These are phyloP conservation scores for Didymosphaeria variabile DNA, from an alignment of 2,329 filamentous ascomycete genomes.

Conservation along the genomic window DNA sequence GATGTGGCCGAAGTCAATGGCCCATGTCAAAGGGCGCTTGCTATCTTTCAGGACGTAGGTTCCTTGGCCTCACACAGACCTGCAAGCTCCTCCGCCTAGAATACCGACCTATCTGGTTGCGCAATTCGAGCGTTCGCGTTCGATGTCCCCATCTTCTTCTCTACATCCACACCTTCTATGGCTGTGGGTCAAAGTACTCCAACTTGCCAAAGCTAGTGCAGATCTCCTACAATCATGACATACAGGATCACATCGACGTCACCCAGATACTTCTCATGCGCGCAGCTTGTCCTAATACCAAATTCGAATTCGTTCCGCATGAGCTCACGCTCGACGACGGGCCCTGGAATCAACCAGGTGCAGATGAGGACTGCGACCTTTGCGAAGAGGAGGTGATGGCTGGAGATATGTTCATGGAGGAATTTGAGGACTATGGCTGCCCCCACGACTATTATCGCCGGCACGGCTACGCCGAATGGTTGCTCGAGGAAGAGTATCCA, in stretches of 20 bases:
- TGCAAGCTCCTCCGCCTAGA: constrained; percentile 15
- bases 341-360: background rate
- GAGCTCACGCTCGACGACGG: constrained; percentile 9
- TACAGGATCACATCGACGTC: background rate
- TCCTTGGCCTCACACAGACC: constrained; percentile 15
- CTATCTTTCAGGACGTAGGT: constrained; percentile 7
- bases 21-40: background rate
- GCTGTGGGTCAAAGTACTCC: background rate
- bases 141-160: background rate
- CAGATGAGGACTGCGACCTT: background rate
- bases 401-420: constrained; percentile 1
- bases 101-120: constrained; percentile 17
- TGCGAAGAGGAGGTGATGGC: constrained; percentile 1
- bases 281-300: constrained; percentile 11
- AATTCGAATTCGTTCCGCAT: constrained; percentile 13
- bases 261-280: constrained; percentile 4
- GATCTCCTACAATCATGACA: constrained; percentile 15
- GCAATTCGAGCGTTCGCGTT: constrained; percentile 8
- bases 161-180: constrained; percentile 9
- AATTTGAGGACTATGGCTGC: background rate
- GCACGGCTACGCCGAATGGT: background rate
- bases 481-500: background rate
- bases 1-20: background rate
- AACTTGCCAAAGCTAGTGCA: constrained; percentile 6
- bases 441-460: constrained; percentile 1